These are phyloP conservation scores for Neurospora hispaniola DNA, from an alignment of 495 filamentous ascomycete genomes.

Conservation along the genomic window DNA sequence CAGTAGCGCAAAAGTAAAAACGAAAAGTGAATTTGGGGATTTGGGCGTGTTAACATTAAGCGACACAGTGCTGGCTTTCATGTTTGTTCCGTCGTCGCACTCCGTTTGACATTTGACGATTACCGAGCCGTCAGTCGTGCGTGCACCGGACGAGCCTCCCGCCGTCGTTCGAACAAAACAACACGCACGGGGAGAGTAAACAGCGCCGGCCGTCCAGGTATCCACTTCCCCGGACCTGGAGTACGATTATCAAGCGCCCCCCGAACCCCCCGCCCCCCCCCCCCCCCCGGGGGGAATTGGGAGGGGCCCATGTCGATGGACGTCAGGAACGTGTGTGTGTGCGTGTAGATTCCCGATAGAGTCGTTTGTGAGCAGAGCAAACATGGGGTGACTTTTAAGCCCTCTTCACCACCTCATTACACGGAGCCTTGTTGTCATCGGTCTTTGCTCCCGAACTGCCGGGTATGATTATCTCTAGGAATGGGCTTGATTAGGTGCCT, in stretches of 20 bases:
- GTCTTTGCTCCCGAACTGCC: neutral
- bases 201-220: neutral
- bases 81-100: neutral
- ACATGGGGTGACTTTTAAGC: neutral
- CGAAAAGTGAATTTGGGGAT: neutral
- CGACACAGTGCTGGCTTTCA: neutral
- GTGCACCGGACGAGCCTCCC: neutral
- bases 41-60: neutral
- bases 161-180: neutral
- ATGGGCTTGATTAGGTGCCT: neutral
- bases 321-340: neutral
- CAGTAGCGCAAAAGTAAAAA: neutral
- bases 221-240: neutral
- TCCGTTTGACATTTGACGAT: neutral
- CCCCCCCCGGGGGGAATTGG: no score
- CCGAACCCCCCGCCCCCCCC: neutral
- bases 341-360: neutral
- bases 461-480: neutral
- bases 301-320: neutral
- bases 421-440: neutral
- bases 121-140: neutral
- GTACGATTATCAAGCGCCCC: neutral
- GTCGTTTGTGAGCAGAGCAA: neutral
- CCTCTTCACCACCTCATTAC: neutral
- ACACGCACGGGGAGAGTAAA: neutral